These are phyloP conservation scores for Cylindrotheca closterium DNA, from an alignment of 108 stramenopile species.

Conservation along the genomic window DNA sequence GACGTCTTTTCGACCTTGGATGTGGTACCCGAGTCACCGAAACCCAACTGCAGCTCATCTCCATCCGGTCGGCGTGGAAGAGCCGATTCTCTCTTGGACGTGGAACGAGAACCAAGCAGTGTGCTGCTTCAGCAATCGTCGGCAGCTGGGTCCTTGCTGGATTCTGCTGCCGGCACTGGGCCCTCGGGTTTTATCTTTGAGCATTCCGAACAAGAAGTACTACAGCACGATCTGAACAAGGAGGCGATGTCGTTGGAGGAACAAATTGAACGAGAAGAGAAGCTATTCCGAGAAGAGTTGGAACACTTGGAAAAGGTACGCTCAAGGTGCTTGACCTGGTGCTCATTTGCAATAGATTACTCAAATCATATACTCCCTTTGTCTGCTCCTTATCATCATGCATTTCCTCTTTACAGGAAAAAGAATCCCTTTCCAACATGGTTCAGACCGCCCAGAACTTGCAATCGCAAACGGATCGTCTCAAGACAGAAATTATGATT, in stretches of 20 bases:
- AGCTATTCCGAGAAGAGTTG: constrained; percentile 4
- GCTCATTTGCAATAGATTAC: too few relatives aligned
- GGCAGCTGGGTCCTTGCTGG: too few relatives aligned
- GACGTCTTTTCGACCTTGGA: constrained; percentile 42
- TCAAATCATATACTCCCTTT: too few relatives aligned
- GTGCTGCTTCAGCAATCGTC: too few relatives aligned
- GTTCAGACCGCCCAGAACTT: constrained; percentile 12
- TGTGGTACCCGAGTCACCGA: constrained; percentile 8
- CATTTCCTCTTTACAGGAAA: constrained; percentile 20
- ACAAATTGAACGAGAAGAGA: constrained; percentile 12
- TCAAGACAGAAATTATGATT: constrained; percentile 12
- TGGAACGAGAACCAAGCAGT: constrained; percentile 3
- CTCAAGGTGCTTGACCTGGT: too few relatives aligned
- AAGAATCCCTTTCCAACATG: neutral
- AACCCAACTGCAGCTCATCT: neutral
- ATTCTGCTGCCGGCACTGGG: too few relatives aligned
- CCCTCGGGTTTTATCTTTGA: too few relatives aligned
- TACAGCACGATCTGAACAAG: constrained; percentile 1
- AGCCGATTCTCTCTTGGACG: constrained; percentile 26
- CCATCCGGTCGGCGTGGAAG: constrained; percentile 19
- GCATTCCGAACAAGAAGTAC: constrained; percentile 1
- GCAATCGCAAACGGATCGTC: constrained; percentile 6
- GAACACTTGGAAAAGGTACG: constrained; percentile 1
- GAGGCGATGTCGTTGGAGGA: neutral
- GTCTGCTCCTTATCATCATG: too few relatives aligned